Conservation (phyloP, 306 rosid species). For the Vigna unguiculata region DNA sequence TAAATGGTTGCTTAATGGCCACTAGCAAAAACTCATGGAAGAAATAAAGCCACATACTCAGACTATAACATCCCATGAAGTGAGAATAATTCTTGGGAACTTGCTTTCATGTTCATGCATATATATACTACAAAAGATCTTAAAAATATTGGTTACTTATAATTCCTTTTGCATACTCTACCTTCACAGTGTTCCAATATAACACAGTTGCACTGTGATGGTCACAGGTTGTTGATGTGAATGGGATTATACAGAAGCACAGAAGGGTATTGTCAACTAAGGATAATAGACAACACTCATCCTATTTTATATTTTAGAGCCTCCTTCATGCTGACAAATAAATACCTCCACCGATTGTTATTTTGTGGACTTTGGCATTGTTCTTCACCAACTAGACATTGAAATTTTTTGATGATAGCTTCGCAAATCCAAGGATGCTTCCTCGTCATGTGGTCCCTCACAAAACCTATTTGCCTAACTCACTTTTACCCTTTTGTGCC, state of each 20-base stretch:
- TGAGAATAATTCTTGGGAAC: neutral
- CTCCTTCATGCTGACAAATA: constrained; percentile 63
- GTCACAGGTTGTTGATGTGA: constrained; percentile 61
- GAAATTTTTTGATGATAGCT: constrained; percentile 57
- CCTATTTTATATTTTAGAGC: constrained; percentile 34
- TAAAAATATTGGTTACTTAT: neutral
- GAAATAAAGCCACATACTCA: neutral
- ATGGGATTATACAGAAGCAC: constrained; percentile 43
- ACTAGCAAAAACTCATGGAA: constrained; percentile 26
- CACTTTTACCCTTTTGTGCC: constrained; percentile 15
- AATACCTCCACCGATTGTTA: constrained; percentile 55
- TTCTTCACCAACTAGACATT: constrained; percentile 82
- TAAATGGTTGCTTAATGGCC: neutral
- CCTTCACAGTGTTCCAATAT: constrained; percentile 43
- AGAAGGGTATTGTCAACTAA: constrained; percentile 30
- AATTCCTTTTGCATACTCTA: constrained; percentile 34
- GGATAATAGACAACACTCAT: constrained; percentile 10
- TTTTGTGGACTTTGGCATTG: constrained; percentile 74
- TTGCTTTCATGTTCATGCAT: neutral
- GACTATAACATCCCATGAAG: neutral
- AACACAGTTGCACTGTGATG: constrained; percentile 48
- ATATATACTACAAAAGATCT: constrained; percentile 3
- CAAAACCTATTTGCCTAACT: constrained; percentile 33
- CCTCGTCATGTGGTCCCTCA: constrained; percentile 48
- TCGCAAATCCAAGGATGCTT: constrained; percentile 41